Conservation (phyloP, 306 rosid species). For the Potentilla sterilis region DNA sequence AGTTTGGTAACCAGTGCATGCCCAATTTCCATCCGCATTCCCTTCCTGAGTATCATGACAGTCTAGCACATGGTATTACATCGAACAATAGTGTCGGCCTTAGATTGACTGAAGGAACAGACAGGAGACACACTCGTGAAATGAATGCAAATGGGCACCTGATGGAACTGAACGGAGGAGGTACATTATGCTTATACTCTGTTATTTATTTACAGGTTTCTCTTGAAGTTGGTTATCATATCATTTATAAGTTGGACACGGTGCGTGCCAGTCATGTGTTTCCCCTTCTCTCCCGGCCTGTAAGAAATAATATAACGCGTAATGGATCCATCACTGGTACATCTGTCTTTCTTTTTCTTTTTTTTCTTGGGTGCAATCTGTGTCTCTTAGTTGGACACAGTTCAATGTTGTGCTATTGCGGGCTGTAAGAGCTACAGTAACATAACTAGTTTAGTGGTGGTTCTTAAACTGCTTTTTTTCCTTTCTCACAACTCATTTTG, state of each 20-base stretch:
- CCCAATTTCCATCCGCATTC: slow-evolving; percentile 65
- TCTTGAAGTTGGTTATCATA: not conserved
- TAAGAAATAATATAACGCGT: not conserved
- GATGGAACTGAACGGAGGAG: slow-evolving; percentile 61
- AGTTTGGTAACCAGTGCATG: slow-evolving; percentile 37
- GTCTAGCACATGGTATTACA: slow-evolving; percentile 53
- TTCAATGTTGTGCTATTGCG: not conserved
- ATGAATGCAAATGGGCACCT: slow-evolving; percentile 46
- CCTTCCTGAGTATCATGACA: slow-evolving; percentile 61
- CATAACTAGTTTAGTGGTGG: not conserved
- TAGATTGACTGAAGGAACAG: slow-evolving; percentile 50
- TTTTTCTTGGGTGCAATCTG: not conserved
- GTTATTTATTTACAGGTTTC: not conserved
- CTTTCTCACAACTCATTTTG: not conserved
- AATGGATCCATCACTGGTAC: not conserved
- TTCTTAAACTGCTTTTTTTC: not conserved
- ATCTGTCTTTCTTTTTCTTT: not conserved
- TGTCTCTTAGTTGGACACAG: not conserved
- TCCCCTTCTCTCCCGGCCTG: not conserved
- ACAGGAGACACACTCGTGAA: slow-evolving; percentile 49
- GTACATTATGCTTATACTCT: slow-evolving; percentile 34
- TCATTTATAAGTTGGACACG: not conserved
- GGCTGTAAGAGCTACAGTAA: not conserved
- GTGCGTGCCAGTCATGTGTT: not conserved
- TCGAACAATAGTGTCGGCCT: slow-evolving; percentile 41